These are phyloP conservation scores for Tricholoma furcatifolium DNA, from an alignment of 768 basidiomycete species.

Conservation along the genomic window DNA sequence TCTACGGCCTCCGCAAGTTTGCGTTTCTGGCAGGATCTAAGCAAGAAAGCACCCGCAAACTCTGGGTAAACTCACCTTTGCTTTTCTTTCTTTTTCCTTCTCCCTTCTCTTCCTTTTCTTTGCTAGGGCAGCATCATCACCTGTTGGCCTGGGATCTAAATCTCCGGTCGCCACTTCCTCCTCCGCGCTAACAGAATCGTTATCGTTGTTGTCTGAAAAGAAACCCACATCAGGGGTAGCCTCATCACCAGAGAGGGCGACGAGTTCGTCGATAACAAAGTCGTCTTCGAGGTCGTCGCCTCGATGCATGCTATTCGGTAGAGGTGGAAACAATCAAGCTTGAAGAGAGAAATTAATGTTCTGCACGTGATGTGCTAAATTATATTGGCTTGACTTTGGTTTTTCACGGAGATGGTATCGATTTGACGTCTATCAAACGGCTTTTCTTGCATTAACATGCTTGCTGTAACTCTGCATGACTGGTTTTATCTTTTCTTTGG, in stretches of 20 bases:
- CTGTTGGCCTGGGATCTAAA: conserved; percentile 8
- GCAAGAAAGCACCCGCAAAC: too few species aligned
- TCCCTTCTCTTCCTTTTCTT: conserved; percentile 76
- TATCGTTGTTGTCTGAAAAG: conserved; percentile 32
- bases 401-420: neutral
- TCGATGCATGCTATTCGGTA: conserved; percentile 27
- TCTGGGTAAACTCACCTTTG: conserved; percentile 48
- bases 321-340: conserved; percentile 9
- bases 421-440: neutral
- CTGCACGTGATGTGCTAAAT: conserved; percentile 17
- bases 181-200: conserved; percentile 33
- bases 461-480: conserved; percentile 3
- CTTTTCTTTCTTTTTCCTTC: conserved; percentile 71
- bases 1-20: conserved; percentile 52
- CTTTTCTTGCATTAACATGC: conserved; percentile 11
- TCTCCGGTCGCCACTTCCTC: conserved; percentile 24
- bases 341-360: neutral
- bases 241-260: conserved; percentile 65
- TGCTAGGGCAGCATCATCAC: conserved; percentile 25
- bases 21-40: conserved; percentile 49
- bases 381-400: neutral
- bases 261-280: conserved; percentile 67
- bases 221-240: conserved; percentile 31
- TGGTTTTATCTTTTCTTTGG: neutral
- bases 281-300: conserved; percentile 84